Evolutionary conservation across 257 asterid genomes (phyloP).

Genomic region (Datura wrightii): DNA sequence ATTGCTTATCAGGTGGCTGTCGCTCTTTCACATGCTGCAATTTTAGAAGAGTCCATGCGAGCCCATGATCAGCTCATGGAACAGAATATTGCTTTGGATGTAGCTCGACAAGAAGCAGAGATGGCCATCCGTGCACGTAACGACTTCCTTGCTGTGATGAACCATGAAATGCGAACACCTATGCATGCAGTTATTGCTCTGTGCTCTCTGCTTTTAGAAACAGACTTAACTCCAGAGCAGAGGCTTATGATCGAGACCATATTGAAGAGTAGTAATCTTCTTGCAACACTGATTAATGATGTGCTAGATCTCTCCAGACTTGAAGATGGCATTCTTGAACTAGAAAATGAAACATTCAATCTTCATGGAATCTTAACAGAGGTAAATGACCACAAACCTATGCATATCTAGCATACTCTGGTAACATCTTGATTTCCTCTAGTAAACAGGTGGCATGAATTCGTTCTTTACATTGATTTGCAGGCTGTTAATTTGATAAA

Average conservation of each 20-base stretch:
- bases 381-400: conserved; percentile 43
- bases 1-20: conserved; percentile 67
- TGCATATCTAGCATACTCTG: conserved; percentile 11
- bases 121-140: conserved; percentile 66
- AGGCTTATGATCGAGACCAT: conserved; percentile 73
- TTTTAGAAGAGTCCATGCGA: conserved; percentile 72
- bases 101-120: conserved; percentile 70
- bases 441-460: neutral
- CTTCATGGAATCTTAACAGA: conserved; percentile 62
- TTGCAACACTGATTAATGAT: conserved; percentile 69
- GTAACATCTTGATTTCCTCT: conserved; percentile 6
- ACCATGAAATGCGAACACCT: conserved; percentile 84
- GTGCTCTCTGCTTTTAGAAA: conserved; percentile 73
- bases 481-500: conserved; percentile 69
- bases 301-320: conserved; percentile 76
- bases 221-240: conserved; percentile 71
- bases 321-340: conserved; percentile 73
- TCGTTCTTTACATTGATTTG: conserved; percentile 17
- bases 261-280: conserved; percentile 73
- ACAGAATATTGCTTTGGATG: conserved; percentile 67
- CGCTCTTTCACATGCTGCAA: conserved; percentile 87
- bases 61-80: conserved; percentile 74
- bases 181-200: conserved; percentile 72
- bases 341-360: conserved; percentile 57
- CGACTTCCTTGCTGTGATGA: conserved; percentile 76